These are phyloP conservation scores for Phytopythium mirpurense DNA, from an alignment of 352 stramenopile genomes.

Conservation along the genomic window DNA sequence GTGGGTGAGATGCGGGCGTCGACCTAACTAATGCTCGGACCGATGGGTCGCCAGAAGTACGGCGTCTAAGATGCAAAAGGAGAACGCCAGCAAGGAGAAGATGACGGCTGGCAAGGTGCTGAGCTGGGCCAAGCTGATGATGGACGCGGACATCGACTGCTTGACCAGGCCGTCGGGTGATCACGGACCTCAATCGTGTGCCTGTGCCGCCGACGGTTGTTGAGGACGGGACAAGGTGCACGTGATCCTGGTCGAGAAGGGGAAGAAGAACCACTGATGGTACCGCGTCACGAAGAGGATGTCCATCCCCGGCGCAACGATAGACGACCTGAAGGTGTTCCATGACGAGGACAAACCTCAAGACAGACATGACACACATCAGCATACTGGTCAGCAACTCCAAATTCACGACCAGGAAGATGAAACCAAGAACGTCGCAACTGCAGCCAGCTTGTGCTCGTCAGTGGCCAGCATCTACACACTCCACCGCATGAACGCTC, in stretches of 20 bases:
- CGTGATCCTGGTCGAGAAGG: conserved; percentile 96
- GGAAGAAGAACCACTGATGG: conserved; percentile 99
- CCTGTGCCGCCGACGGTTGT: conserved; percentile 93
- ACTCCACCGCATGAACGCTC: conserved; percentile 98
- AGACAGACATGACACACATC: conserved; percentile 91
- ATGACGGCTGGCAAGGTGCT: conserved; percentile 94
- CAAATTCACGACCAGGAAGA: conserved; percentile 95
- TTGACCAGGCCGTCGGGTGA: conserved; percentile 95
- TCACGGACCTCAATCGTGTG: conserved; percentile 97
- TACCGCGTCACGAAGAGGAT: conserved; percentile 99
- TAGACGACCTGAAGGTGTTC: conserved; percentile 91
- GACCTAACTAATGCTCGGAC: conserved; percentile 92
- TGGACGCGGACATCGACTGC: conserved; percentile 96
- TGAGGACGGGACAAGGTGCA: conserved; percentile 95
- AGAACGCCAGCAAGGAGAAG: conserved; percentile 94
- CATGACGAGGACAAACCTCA: conserved; percentile 93
- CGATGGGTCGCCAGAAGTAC: conserved; percentile 93
- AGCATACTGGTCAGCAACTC: conserved; percentile 90
- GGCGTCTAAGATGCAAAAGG: conserved; percentile 91
- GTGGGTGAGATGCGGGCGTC: conserved; percentile 95
- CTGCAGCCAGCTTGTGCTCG: conserved; percentile 95
- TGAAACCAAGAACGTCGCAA: conserved; percentile 95
- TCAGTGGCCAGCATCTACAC: conserved; percentile 98
- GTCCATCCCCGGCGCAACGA: conserved; percentile 95
- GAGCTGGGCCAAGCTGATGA: conserved; percentile 93